Base-by-base conservation (phyloP, 495 filamentous ascomycete genomes). In the Tuber melanosporum region DNA sequence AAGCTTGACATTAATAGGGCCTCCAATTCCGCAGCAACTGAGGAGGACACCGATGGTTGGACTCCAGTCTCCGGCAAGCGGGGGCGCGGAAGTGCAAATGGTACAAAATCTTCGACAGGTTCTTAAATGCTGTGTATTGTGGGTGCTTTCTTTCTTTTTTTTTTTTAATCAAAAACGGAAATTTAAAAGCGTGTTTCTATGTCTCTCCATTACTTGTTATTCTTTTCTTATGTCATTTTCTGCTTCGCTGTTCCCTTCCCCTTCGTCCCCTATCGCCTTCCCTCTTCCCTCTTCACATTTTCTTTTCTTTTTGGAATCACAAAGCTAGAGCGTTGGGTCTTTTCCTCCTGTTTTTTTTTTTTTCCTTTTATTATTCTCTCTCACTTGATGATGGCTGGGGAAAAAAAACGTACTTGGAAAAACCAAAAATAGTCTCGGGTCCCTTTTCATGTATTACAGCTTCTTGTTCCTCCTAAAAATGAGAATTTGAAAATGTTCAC, bases 261-360 rank as follows among this genome's bases (percentile, higher is more conserved):
- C 57, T 66, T 66, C 12, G n/a, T n/a, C n/a, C 22, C 26, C 12
- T 15, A 9, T 3, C 12, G 10, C 57, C 57, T 17, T 66, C 49
- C 46, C 46, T 75, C 42, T 43, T 43, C 76, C 69, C 78, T 80
- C 78, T 79, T 79, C 44, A 75, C 79, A 79, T 79, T 71, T 80
- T 75, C 69, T 80, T 74, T 80, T 76, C 71, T 80, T 80, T 80
- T 80, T 79, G 78, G 77, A 80, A 80, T 80, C 72, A 79, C 78
- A 80, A 80, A 80, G 77, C 41, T 80, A 80, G 78, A 80, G 78
- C 46, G 78, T 73, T 71, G 77, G 77, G 78, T 77, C 73, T 80
- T 76, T 19, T 74, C 72, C 69, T 46, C n/a, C 45, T 52, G 36
- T 78, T 46, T 32, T 72, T 70, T 41, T 26, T 39, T 49, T 32